These are phyloP conservation scores for Xanthoparmelia taractica DNA, from an alignment of 495 filamentous ascomycete genomes.

Conservation along the genomic window DNA sequence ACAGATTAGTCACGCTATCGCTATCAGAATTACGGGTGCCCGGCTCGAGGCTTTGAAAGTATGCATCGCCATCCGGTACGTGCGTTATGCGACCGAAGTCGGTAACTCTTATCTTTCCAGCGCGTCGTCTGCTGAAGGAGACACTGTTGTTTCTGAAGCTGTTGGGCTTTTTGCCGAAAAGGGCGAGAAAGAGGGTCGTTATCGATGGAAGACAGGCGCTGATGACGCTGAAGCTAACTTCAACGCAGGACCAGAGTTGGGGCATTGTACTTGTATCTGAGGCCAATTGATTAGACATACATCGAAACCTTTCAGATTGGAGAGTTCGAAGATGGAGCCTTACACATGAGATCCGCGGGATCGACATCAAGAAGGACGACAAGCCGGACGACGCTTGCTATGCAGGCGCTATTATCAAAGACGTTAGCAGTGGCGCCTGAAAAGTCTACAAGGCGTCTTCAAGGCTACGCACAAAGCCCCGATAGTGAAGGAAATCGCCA, in stretches of 20 bases:
- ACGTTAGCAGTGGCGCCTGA: not conserved
- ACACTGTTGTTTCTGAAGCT: not conserved
- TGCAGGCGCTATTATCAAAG: not conserved
- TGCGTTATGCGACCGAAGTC: not conserved
- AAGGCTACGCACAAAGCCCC: not conserved
- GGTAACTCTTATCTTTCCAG: not conserved
- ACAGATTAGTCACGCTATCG: no score
- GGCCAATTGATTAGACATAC: not conserved
- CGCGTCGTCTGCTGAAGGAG: not conserved
- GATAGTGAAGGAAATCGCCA: conserved; percentile 3
- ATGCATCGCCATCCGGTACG: not conserved
- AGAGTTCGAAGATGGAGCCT: not conserved
- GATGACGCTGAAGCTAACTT: conserved; percentile 6
- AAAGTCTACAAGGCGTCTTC: not conserved
- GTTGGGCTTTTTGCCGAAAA: not conserved
- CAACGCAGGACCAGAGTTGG: conserved; percentile 8
- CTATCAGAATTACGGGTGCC: no score
- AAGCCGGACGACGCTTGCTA: not conserved
- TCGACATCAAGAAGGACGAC: not conserved
- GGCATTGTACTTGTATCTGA: not conserved
- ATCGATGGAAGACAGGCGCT: conserved; percentile 7
- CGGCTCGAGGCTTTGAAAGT: no score
- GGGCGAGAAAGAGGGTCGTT: not conserved
- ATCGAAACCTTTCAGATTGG: not conserved
- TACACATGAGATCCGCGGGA: not conserved